phyloP scores from a whole-genome alignment of 2,329 filamentous ascomycete species.

The Verticillium dahliae region DNA sequence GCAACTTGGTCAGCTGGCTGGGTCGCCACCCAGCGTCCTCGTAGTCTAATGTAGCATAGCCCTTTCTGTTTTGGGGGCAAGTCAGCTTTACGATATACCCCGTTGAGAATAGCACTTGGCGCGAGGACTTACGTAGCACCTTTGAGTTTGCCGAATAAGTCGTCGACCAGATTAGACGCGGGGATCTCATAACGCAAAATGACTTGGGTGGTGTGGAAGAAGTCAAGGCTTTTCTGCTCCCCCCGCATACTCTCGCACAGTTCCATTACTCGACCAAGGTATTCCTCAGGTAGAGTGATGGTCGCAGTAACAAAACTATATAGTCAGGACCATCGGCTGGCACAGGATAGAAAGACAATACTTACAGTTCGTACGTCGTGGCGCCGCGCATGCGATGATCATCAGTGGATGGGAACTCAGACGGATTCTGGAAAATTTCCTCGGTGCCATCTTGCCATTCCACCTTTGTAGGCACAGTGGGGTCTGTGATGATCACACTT shows the following conservation, averaged over 20 bases:
- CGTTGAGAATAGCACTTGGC: not conserved
- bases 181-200: conserved; percentile 91
- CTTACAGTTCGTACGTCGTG: conserved; percentile 44
- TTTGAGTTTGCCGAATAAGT: conserved; percentile 96
- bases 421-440: conserved; percentile 75
- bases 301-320: conserved; percentile 66
- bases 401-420: conserved; percentile 72
- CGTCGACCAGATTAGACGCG: conserved; percentile 84
- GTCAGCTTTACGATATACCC: not conserved
- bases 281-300: conserved; percentile 87
- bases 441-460: conserved; percentile 72
- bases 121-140: conserved; percentile 55
- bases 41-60: conserved; percentile 93
- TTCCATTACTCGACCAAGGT: conserved; percentile 90
- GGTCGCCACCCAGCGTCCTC: conserved; percentile 86
- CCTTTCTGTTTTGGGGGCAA: conserved; percentile 47
- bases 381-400: conserved; percentile 37
- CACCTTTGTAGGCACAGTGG: conserved; percentile 87
- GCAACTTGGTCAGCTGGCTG: conserved; percentile 79
- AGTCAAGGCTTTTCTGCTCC: conserved; percentile 79
- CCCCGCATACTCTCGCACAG: conserved; percentile 87
- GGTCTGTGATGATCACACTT: conserved; percentile 93
- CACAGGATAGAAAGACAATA: conserved; percentile 6
- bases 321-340: not conserved
- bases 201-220: conserved; percentile 87